Conservation (phyloP, 495 filamentous ascomycete genomes). For the Cryomyces minteri region DNA sequence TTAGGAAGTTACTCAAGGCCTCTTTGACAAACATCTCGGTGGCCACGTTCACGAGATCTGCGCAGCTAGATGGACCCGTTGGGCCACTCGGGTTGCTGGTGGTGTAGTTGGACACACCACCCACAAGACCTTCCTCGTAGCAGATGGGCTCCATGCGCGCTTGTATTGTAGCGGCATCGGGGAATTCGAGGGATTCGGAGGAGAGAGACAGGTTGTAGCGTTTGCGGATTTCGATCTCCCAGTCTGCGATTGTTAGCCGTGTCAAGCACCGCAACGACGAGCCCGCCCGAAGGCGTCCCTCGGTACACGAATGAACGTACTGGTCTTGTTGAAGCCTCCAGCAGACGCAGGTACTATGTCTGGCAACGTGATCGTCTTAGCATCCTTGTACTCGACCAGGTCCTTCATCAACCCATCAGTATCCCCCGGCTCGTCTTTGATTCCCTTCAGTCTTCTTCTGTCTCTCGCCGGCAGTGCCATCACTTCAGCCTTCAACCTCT, state of each 20-base stretch:
- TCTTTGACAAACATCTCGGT: slow-evolving; percentile 89
- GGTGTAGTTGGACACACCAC: slow-evolving; percentile 32
- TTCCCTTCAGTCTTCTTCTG: slow-evolving; percentile 68
- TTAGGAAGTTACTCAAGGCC: slow-evolving; percentile 58
- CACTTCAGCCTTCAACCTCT: slow-evolving; percentile 76
- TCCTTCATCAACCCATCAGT: slow-evolving; percentile 5
- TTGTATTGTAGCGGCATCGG: slow-evolving; percentile 59
- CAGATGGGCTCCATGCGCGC: slow-evolving; percentile 84
- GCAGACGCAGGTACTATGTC: slow-evolving; percentile 67
- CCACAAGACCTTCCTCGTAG: slow-evolving; percentile 75
- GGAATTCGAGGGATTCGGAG: slow-evolving; percentile 84
- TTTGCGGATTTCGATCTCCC: slow-evolving; percentile 40
- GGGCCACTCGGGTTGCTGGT: slow-evolving; percentile 32
- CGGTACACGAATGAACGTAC: slow-evolving; percentile 29
- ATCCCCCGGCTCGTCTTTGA: slow-evolving; percentile 30
- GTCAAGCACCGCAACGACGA: background rate
- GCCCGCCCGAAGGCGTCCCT: background rate
- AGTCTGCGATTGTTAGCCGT: slow-evolving; percentile 5
- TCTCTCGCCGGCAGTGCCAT: slow-evolving; percentile 84
- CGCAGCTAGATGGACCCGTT: slow-evolving; percentile 35
- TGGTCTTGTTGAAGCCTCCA: slow-evolving; percentile 71
- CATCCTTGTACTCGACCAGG: slow-evolving; percentile 36
- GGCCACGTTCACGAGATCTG: slow-evolving; percentile 76
- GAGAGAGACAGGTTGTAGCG: slow-evolving; percentile 76
- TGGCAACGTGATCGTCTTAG: slow-evolving; percentile 46